Percentiles rank a stretch among this genome's conserved stretches.
These are phyloP conservation scores for Parietaria judaica DNA, from an alignment of 306 rosid genomes.

Conservation along the genomic window DNA sequence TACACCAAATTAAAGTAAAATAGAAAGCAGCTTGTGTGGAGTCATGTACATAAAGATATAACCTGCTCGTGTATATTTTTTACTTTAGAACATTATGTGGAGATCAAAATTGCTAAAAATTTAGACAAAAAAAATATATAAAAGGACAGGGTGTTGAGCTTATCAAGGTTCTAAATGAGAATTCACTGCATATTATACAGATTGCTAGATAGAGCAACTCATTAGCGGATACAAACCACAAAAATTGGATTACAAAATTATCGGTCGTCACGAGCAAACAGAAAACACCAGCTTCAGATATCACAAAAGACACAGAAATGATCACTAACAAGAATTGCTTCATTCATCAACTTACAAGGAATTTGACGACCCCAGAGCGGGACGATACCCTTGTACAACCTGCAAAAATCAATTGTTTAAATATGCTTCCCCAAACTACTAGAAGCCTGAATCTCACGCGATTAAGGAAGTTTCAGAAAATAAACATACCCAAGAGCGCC, in stretches of 20 bases:
- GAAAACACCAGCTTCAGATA: not conserved
- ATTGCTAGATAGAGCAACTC: too few relatives aligned
- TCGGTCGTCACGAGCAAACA: too few relatives aligned
- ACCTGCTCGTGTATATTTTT: not conserved
- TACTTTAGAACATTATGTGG: not conserved
- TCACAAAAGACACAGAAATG: not conserved
- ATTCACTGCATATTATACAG: too few relatives aligned
- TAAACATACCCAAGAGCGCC: constrained; percentile 73
- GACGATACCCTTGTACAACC: constrained; percentile 92
- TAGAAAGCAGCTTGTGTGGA: not conserved
- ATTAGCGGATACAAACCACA: too few relatives aligned
- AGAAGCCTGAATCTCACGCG: not conserved
- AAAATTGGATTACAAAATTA: not conserved
- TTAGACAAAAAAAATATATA: not conserved
- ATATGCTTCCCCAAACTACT: constrained; percentile 2
- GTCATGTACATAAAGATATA: not conserved
- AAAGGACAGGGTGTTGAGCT: not conserved
- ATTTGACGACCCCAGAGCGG: constrained; percentile 99
- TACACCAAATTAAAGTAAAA: not conserved
- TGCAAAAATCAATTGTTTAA: constrained; percentile 32
- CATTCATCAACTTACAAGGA: constrained; percentile 60
- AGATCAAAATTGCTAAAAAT: not conserved
- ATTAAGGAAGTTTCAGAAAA: not conserved
- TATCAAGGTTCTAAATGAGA: too few relatives aligned
- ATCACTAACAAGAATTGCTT: not conserved